Base-by-base conservation (phyloP, 441 rosid genomes). In the Erodium moschatum region DNA sequence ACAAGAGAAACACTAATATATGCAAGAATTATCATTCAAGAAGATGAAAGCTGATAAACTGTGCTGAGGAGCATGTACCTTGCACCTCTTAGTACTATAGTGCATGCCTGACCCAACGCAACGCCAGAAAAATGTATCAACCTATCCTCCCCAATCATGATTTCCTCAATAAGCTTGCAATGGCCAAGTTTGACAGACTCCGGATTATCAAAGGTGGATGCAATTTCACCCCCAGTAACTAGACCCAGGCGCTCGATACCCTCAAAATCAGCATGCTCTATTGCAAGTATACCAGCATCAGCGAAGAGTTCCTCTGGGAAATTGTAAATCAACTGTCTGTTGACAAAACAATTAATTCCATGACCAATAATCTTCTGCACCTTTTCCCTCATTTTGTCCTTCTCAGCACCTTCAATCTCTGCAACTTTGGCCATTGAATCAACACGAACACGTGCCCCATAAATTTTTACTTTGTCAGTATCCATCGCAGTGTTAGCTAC, bases 401-500 rank as follows among this genome's bases (percentile, higher is more conserved):
- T 94, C 85, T 94, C 99, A 73, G 97, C 97, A 7, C 88, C 96
- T 80, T 94, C 99, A 60, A 94, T 91, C 80, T 94, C 89, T 31
- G 97, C 97, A 71, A 92, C 99, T 79, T 72, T 94, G 67, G 99
- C 65, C 96, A 94, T 94, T 54, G 99, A 94, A 79, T 94, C 94
- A 12, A 94, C 97, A 67, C 97, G 96, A 77, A 94, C 99, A 72
- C 97, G 97, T 66, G 99, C 99, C 70, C 99, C 99, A 72, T 91
- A 94, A 18, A 94, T 94, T 83, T 94, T 94, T 44, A 91, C 99
- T 80, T 94, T 94, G 76, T 94, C 99, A 4, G 99, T 91, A 76
- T 91, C 99, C 99, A 94, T 88, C 64, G 99, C 99, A 72, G 97
- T 94, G 75, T 94, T 94, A 19, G 99, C 99, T 70, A 91, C 99